These are phyloP conservation scores for Astragalus membranaceus DNA, from an alignment of 306 rosid species.

Conservation along the genomic window DNA sequence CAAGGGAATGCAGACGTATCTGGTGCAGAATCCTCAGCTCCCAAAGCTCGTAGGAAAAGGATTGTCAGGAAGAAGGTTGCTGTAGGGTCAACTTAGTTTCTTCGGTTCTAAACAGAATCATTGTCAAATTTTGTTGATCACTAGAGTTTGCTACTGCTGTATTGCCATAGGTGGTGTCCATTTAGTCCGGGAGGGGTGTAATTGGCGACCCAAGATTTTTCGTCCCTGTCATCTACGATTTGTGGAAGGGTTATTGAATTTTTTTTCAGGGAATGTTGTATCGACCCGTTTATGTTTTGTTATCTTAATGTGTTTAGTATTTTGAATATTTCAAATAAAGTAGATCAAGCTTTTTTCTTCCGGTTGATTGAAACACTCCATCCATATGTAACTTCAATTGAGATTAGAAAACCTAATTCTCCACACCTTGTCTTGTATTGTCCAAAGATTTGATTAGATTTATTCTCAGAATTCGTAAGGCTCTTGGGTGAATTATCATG, in stretches of 20 bases:
- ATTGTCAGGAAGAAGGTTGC: conserved; percentile 82
- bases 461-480: too few species aligned
- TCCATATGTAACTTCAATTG: neutral
- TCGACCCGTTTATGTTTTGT: neutral
- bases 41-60: conserved; percentile 80
- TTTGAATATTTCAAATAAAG: conserved; percentile 18
- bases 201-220: conserved; percentile 17
- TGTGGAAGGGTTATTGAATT: conserved; percentile 17
- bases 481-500: too few species aligned
- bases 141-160: conserved; percentile 11
- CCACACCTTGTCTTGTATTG: too few species aligned
- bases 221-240: neutral
- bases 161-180: conserved; percentile 13
- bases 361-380: neutral
- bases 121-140: conserved; percentile 47
- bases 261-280: conserved; percentile 15
- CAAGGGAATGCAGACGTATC: conserved; percentile 43
- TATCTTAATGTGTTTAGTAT: conserved; percentile 8
- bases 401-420: neutral
- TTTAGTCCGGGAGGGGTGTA: conserved; percentile 5
- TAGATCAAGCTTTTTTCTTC: conserved; percentile 16
- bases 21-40: conserved; percentile 50
- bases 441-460: too few species aligned
- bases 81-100: conserved; percentile 46
- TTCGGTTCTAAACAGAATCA: neutral